Evolutionary conservation across 1,284 basidiomycete species (phyloP).

Genomic region (Pisolithus thermaeus): DNA sequence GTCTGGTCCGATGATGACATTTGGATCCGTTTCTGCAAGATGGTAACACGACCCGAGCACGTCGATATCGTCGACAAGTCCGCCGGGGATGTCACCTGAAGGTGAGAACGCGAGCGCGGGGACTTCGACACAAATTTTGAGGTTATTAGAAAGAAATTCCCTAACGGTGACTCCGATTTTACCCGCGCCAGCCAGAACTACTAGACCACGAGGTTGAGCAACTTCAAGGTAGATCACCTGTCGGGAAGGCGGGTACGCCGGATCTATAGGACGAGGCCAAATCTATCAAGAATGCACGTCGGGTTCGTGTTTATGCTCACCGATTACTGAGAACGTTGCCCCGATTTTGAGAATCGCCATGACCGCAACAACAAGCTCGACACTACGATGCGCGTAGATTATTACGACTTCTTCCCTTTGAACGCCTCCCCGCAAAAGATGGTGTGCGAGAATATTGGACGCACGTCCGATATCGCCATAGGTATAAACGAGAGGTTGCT

Average conservation of each 20-base stretch:
- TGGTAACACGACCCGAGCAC: slow-evolving; percentile 48
- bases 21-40: slow-evolving; percentile 69
- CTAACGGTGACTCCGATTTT: slow-evolving; percentile 78
- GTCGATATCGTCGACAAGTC: slow-evolving; percentile 42
- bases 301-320: slow-evolving; percentile 36
- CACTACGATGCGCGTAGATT: slow-evolving; percentile 97
- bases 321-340: slow-evolving; percentile 96
- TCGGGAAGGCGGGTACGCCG: slow-evolving; percentile 91
- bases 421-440: slow-evolving; percentile 81
- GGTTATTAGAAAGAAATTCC: slow-evolving; percentile 76
- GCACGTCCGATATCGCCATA: slow-evolving; percentile 83
- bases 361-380: slow-evolving; percentile 95
- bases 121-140: slow-evolving; percentile 88
- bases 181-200: slow-evolving; percentile 92
- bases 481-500: slow-evolving; percentile 62
- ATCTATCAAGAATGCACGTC: slow-evolving; percentile 5
- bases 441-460: slow-evolving; percentile 88
- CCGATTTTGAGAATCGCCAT: slow-evolving; percentile 97
- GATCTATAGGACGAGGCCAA: slow-evolving; percentile 51
- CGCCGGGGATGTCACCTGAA: slow-evolving; percentile 66
- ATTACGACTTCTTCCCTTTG: slow-evolving; percentile 96
- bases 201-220: slow-evolving; percentile 85
- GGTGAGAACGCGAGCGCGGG: slow-evolving; percentile 80
- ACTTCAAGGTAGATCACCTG: slow-evolving; percentile 97
- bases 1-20: slow-evolving; percentile 88